Evolutionary conservation across 2,329 filamentous ascomycete species (phyloP).

Genomic region (Claviceps arundinis): DNA sequence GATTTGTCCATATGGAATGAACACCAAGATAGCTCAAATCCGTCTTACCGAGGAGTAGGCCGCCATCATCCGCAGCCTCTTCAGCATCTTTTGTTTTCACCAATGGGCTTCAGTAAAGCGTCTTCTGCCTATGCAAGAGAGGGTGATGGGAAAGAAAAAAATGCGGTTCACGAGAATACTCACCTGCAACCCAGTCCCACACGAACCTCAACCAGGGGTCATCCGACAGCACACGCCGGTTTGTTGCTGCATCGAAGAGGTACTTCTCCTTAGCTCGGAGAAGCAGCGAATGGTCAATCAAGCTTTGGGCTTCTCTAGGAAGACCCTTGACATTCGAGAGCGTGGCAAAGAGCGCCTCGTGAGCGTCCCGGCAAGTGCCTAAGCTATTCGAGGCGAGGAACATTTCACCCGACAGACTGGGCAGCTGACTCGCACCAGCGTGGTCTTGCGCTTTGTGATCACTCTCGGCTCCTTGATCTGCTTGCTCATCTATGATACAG

Average conservation of each 20-base stretch:
- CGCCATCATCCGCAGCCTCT: slow-evolving; percentile 47
- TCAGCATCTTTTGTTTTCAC: slow-evolving; percentile 38
- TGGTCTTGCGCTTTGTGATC: slow-evolving; percentile 11
- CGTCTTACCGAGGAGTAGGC: slow-evolving; percentile 55
- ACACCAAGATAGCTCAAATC: slow-evolving; percentile 69
- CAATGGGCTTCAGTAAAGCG: background rate
- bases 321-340: slow-evolving; percentile 32
- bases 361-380: slow-evolving; percentile 40
- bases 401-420: slow-evolving; percentile 22
- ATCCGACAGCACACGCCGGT: slow-evolving; percentile 53
- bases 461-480: slow-evolving; percentile 10
- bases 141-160: background rate
- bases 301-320: slow-evolving; percentile 35
- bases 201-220: slow-evolving; percentile 63
- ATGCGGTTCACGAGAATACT: slow-evolving; percentile 12
- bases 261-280: slow-evolving; percentile 48
- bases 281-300: slow-evolving; percentile 45
- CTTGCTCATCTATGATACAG: slow-evolving; percentile 20
- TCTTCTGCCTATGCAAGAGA: background rate
- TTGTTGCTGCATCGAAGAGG: slow-evolving; percentile 49
- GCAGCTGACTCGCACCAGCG: slow-evolving; percentile 11
- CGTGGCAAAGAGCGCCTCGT: slow-evolving; percentile 39
- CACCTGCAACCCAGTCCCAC: slow-evolving; percentile 65
- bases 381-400: slow-evolving; percentile 25
- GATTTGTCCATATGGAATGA: slow-evolving; percentile 56